Evolutionary conservation across 202 grass and related monocot species (phyloP), one percentile per base, ranked within the genome.

Genomic region (Carex sylvatica): DNA sequence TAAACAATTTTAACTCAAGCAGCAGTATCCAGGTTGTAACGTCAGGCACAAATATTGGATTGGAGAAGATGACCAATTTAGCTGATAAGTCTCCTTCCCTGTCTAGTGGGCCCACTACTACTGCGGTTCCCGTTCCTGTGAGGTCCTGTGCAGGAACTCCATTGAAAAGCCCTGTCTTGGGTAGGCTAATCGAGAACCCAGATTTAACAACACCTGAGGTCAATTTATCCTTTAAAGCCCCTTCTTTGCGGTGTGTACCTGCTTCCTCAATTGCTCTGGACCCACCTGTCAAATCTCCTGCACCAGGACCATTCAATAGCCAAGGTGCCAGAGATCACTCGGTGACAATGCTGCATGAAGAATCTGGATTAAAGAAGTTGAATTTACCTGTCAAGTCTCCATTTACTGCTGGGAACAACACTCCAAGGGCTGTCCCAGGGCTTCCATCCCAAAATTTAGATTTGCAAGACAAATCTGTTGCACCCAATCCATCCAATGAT

Each of bases 271-370:
- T 49, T 81, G 22, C 40, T 65, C 60, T 28, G 26, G 14, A 66
- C 22, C 78, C 42, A 40, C 47, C 46, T 67, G 15, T 82, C 65
- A 70, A 82, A 82, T 70, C 63, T 54, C 80, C 61, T 55, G 46
- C 64, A 20, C 42, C 42, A 68, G 28, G 33, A 82, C 79, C 42
- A 31, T 65, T 52, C 11, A 36, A 76, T 76, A 76, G 35, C 73
- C 51, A 77, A 77, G 18, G 74, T 59, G 73, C 73, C 33, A 56
- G 51, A 58, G 53, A 77, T 59, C 73, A 33, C 9, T 9, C 16
- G 0, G 53, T 36, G 28, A 38, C 30, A 18, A 38, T 38, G 74
- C 52, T 28, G 12, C 16, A 58, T 19, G 74, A 36, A 77, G 53
- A 77, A 26, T 77, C 74, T 77, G 60, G 59, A 65, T 70, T 20